phyloP scores from a whole-genome alignment of 352 stramenopile genomes.

The Pythium dissimile region DNA sequence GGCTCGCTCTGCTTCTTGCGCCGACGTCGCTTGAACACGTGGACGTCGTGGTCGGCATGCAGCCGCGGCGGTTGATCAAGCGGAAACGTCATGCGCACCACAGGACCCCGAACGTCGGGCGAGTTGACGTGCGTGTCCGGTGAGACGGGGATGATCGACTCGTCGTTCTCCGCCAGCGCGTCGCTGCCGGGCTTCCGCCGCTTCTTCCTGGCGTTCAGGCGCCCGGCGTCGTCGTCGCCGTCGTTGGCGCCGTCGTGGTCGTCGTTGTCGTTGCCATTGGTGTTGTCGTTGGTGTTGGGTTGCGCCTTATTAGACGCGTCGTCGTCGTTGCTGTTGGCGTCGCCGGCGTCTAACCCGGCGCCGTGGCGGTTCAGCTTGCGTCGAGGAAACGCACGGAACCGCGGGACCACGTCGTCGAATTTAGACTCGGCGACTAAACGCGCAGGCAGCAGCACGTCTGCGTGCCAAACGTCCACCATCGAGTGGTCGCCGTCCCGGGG shows the following conservation, averaged over 20 bases:
- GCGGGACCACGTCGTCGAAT: slow-evolving; percentile 53
- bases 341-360: neutral
- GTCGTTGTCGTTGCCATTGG: slow-evolving; percentile 39
- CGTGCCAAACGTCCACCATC: slow-evolving; percentile 76
- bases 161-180: slow-evolving; percentile 41
- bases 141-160: slow-evolving; percentile 54
- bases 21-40: slow-evolving; percentile 58
- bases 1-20: slow-evolving; percentile 21
- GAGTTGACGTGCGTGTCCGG: slow-evolving; percentile 73
- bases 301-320: neutral
- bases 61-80: slow-evolving; percentile 35
- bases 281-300: slow-evolving; percentile 6
- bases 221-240: slow-evolving; percentile 23
- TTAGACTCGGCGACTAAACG: slow-evolving; percentile 63
- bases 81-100: slow-evolving; percentile 60
- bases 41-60: slow-evolving; percentile 41
- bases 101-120: slow-evolving; percentile 35
- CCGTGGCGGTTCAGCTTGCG: slow-evolving; percentile 33
- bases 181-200: slow-evolving; percentile 43
- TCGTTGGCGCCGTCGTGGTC: slow-evolving; percentile 40
- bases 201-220: slow-evolving; percentile 32
- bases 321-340: slow-evolving; percentile 20
- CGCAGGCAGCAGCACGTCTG: slow-evolving; percentile 43
- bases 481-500: slow-evolving; percentile 49
- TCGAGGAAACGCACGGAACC: slow-evolving; percentile 47